Conservation (phyloP, 2,329 filamentous ascomycete species). For the Penicillium sp. region DNA sequence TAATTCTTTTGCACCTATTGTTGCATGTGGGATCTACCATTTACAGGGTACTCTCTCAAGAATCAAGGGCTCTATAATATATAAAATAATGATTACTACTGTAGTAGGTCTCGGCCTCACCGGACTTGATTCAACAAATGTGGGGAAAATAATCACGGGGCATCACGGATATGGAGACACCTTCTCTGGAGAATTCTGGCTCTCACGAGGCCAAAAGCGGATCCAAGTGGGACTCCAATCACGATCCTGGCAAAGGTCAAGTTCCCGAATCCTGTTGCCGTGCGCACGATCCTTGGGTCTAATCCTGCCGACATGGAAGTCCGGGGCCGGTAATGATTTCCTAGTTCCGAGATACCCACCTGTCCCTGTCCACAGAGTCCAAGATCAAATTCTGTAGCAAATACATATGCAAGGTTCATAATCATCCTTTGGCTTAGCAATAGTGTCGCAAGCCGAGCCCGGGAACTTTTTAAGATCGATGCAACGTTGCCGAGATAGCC, state of each 20-base stretch:
- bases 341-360: background rate
- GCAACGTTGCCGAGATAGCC: conserved; percentile 8
- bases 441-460: conserved; percentile 5
- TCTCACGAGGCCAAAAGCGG: conserved; percentile 8
- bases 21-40: background rate
- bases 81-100: too few relatives aligned
- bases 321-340: conserved; percentile 1
- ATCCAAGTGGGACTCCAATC: conserved; percentile 10
- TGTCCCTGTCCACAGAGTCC: background rate
- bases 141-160: conserved; percentile 9
- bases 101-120: background rate
- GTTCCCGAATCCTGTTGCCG: conserved; percentile 6
- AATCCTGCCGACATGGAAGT: background rate
- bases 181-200: conserved; percentile 3
- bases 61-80: background rate
- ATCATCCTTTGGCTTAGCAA: background rate
- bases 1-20: too few relatives aligned
- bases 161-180: conserved; percentile 5
- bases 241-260: conserved; percentile 12
- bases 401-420: too few relatives aligned
- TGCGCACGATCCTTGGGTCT: background rate
- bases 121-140: background rate
- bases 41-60: background rate
- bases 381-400: too few relatives aligned
- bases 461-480: background rate